These are phyloP conservation scores for Salvia rosmarinus DNA, from an alignment of 257 asterid species.

Conservation along the genomic window DNA sequence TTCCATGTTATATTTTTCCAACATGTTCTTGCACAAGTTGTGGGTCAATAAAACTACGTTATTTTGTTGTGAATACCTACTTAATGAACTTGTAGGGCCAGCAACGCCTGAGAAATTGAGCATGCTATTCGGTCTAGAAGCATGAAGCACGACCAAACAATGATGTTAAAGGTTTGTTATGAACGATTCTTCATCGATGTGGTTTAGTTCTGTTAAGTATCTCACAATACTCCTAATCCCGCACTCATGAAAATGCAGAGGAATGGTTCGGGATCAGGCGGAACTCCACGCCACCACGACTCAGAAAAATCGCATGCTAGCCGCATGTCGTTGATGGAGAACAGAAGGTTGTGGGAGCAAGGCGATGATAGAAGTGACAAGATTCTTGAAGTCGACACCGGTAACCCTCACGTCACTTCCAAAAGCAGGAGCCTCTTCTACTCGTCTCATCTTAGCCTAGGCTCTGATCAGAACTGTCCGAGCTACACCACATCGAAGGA, in stretches of 20 bases:
- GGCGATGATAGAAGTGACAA: constrained; percentile 53
- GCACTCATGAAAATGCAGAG: constrained; percentile 47
- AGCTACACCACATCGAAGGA: constrained; percentile 66
- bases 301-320: constrained; percentile 26
- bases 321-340: constrained; percentile 14
- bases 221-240: neutral
- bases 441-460: constrained; percentile 57
- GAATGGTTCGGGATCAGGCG: constrained; percentile 47
- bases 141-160: constrained; percentile 50
- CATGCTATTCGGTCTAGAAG: constrained; percentile 52
- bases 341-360: constrained; percentile 33
- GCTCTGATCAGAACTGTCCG: constrained; percentile 54
- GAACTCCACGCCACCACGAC: constrained; percentile 31
- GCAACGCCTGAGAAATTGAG: constrained; percentile 87
- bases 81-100: constrained; percentile 55
- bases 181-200: neutral
- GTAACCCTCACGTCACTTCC: constrained; percentile 34
- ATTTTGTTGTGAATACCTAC: neutral
- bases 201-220: neutral
- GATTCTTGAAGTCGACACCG: constrained; percentile 64
- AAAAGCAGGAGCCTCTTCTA: constrained; percentile 51
- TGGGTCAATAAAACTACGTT: neutral
- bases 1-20: neutral
- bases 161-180: constrained; percentile 55
- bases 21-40: neutral